Evolutionary conservation across 2,329 filamentous ascomycete genomes (phyloP), one percentile per base, ranked within the genome.

Genomic region (Diplocarpon rosae): DNA sequence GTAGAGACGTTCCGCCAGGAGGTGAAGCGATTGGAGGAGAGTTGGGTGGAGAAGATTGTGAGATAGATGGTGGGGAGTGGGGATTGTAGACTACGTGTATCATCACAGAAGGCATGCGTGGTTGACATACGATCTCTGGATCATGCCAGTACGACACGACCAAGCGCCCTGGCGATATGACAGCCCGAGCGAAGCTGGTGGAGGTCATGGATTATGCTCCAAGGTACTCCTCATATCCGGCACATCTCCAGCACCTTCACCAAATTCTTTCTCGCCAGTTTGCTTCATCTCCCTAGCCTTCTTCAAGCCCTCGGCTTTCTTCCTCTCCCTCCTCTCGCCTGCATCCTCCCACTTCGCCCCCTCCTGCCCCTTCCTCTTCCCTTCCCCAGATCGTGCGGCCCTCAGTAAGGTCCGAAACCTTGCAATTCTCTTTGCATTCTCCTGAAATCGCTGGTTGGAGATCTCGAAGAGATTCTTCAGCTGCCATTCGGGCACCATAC

Each of bases 1-100:
- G 87, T 95, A 17, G 83, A 93, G 69, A 72, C 71, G 15, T 96
- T 96, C 66, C 94, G 89, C 76, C 75, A 76, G 58, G 86, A 94
- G 72, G 89, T 96, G 40, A 78, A 84, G 56, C 79, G 78, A 68
- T 65, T 95, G 66, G 90, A 95, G 75, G 82, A 78, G 66, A 73
- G 72, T 20, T 96, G 93, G 78, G 86, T 95, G 30, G 83, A 93
- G 61, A 86, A 81, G 68, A 79, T 93, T 45, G 75, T 85, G 46
- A 60, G 58, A 52, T 62, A 50, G 39, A 11, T 16, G 11, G 28
- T 27, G 17, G 27, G 34, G 39, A 33, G 24, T 17, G 36, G 4
- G 40, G 16, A 43, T n/a, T 51, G 47, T 55, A 51, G 45, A 45
- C 46, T 51, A 52, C 35, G 28, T 54, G 49, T 52, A 52, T 49